phyloP scores from a whole-genome alignment of 2,329 filamentous ascomycete genomes.

The Elsinoe ampelina region DNA sequence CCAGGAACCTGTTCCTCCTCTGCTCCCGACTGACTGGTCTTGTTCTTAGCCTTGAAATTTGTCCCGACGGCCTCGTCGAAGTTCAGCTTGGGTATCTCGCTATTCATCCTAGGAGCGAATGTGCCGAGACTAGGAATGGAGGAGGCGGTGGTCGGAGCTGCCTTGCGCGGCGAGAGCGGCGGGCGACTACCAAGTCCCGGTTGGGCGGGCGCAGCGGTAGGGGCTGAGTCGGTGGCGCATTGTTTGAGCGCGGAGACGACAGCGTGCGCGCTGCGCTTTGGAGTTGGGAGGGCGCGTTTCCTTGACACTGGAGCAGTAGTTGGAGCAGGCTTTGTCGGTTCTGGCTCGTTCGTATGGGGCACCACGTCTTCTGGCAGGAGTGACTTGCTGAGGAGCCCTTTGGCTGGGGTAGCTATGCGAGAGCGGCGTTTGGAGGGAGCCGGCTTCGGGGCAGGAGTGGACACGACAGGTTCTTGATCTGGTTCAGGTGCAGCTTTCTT shows the following conservation, averaged over 20 bases:
- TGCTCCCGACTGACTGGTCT: neutral
- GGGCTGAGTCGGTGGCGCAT: neutral
- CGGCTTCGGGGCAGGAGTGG: conserved; percentile 9
- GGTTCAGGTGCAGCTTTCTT: neutral
- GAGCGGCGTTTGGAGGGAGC: conserved; percentile 22
- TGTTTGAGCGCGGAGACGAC: neutral
- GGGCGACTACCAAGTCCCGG: neutral
- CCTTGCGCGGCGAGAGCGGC: neutral
- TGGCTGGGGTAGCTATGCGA: conserved; percentile 29
- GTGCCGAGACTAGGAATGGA: neutral
- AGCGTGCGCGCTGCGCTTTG: conserved; percentile 6
- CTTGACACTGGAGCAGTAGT: neutral
- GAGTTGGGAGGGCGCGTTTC: conserved; percentile 9
- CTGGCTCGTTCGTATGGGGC: neutral
- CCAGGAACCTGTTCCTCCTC: conserved; percentile 7
- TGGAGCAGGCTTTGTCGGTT: neutral
- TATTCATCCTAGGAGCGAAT: conserved; percentile 7
- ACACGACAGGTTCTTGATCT: neutral
- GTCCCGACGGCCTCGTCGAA: conserved; percentile 1
- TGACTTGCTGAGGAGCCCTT: conserved; percentile 12
- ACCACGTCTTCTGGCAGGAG: conserved; percentile 5
- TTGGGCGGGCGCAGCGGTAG: neutral
- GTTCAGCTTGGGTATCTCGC: neutral
- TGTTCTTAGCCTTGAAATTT: neutral
- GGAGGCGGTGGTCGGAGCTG: neutral